Evolutionary conservation across 495 filamentous ascomycete species (phyloP).

Genomic region (Aspergillus olivimuriae): DNA sequence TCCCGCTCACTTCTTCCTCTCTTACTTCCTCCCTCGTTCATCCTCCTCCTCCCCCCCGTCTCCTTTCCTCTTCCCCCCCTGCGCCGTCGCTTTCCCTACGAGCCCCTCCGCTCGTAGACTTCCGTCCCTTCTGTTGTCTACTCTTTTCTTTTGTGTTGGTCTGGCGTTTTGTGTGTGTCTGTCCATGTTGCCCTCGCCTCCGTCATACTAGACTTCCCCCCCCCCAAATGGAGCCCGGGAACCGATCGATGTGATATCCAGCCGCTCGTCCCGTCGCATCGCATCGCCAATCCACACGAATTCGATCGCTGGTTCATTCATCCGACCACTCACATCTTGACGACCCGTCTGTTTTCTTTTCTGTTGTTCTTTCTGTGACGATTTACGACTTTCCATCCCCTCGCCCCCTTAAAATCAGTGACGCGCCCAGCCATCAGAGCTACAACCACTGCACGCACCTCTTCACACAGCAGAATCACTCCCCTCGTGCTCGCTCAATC

Average conservation of each 20-base stretch:
- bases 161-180: slow-evolving; percentile 21
- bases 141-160: slow-evolving; percentile 24
- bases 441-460: too few species aligned
- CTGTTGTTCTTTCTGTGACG: slow-evolving; percentile 27
- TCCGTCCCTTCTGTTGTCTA: slow-evolving; percentile 18
- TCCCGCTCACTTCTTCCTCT: slow-evolving; percentile 10
- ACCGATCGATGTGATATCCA: slow-evolving; percentile 17
- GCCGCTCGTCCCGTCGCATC: slow-evolving; percentile 7
- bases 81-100: slow-evolving; percentile 12
- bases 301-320: slow-evolving; percentile 17
- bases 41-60: slow-evolving; percentile 3
- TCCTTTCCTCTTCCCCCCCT: slow-evolving; percentile 9
- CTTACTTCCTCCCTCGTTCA: slow-evolving; percentile 2
- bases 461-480: not conserved
- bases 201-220: slow-evolving; percentile 11
- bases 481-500: not conserved
- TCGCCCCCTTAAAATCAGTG: slow-evolving; percentile 5
- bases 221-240: slow-evolving; percentile 18
- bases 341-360: slow-evolving; percentile 25
- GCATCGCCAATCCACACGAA: slow-evolving; percentile 15
- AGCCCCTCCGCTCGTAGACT: slow-evolving; percentile 15
- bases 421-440: slow-evolving; percentile 22
- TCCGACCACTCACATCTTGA: slow-evolving; percentile 27
- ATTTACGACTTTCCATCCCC: slow-evolving; percentile 33
- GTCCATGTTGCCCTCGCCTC: slow-evolving; percentile 13